A percentile compares a stretch with the other conserved stretches of the same genome.
phyloP scores from a whole-genome alignment of 1,284 basidiomycete species.

The Ganoderma sinense region DNA sequence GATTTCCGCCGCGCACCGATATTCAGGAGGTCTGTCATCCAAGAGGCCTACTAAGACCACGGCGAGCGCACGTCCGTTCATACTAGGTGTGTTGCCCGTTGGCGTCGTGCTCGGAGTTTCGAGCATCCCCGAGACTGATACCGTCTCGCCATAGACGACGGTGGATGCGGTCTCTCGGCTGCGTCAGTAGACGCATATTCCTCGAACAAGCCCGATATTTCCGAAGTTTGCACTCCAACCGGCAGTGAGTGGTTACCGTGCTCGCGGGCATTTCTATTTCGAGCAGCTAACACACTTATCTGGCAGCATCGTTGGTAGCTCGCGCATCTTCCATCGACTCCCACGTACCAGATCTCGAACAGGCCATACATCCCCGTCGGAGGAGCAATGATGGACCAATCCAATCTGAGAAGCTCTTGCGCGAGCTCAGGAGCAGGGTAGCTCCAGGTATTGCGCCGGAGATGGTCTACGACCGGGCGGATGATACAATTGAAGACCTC shows the following conservation, averaged over 20 bases:
- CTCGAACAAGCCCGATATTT: no score
- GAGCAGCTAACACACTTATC: neutral
- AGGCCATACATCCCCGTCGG: neutral
- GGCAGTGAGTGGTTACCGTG: neutral
- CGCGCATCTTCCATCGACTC: neutral
- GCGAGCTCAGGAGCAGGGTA: neutral
- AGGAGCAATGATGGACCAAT: constrained; percentile 45
- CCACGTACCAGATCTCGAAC: neutral
- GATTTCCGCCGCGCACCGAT: no score
- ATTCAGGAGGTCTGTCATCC: no score
- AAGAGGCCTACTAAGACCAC: no score
- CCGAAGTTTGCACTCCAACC: neutral
- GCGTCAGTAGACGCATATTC: neutral
- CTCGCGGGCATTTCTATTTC: neutral
- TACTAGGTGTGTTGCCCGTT: no score
- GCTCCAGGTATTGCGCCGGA: no score
- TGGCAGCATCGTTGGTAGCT: neutral
- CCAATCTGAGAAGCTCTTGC: neutral
- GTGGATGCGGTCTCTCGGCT: neutral
- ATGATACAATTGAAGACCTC: neutral
- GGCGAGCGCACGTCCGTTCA: no score
- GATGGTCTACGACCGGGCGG: neutral
- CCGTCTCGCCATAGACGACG: no score
- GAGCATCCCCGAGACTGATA: no score
- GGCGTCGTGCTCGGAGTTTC: no score